Base-by-base conservation (phyloP, 2,329 filamentous ascomycete species). In the Hyphodiscus sp. region DNA sequence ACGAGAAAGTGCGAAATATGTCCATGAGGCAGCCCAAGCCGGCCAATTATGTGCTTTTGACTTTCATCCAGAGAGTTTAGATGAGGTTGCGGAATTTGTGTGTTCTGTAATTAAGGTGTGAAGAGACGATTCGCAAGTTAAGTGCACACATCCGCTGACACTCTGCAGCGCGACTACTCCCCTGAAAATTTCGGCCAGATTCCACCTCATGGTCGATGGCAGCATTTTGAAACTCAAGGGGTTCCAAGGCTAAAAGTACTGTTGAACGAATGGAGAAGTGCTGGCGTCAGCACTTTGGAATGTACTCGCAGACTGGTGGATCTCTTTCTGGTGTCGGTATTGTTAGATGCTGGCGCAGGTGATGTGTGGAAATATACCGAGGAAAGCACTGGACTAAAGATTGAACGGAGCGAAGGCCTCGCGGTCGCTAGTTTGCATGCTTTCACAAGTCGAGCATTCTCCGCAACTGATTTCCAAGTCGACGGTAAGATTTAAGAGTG, bases 161-260 rank as follows among this genome's bases (percentile, higher is more conserved):
- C 8, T 26, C 23, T 26, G 23, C 41, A 71, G 69, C 65, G 69
- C 42, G 69, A 71, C 61, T 71, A 68, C 45, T 69, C 68, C 3
- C 69, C 69, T 1, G 61, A 68, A 46, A 62, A 56, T 16, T 71
- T 66, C 53, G 51, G 68, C 47, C 49, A 60, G 5, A 72, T 71
- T 49, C 70, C 70, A 1, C 70, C 70, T 1, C 70, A 72, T 57
- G 73, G 57, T 9, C 74, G 81, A 44, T 84, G 81, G 77, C 81
- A 84, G 63, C 81, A 85, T 67, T 84, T 84, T 58, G 76, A 82
- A 15, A 75, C 82, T 41, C 80, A 80, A 10, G 73, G 73, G 15
- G 68, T 78, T 26, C 69, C 74, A 41, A 77, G 81, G 33, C 67
- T 82, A 8, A 67, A 70, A 7, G 63, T 69, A 7, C 63, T 81